Evolutionary conservation across 768 basidiomycete genomes (phyloP).

Genomic region (Agaricus sinodeliciosus): DNA sequence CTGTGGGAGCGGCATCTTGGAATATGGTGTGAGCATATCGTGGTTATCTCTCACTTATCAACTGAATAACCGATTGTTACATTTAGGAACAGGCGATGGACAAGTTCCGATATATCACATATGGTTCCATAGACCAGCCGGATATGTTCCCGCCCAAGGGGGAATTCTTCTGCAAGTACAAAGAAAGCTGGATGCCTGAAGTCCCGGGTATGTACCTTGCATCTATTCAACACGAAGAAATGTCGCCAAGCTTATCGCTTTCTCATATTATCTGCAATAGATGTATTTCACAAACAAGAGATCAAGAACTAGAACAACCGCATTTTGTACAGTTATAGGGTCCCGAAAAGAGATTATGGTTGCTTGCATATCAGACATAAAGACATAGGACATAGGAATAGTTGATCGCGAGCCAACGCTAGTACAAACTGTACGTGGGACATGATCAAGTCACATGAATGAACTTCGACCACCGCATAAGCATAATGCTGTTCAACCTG

Average conservation of each 20-base stretch:
- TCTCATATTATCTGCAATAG: not conserved
- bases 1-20: slow-evolving; percentile 13
- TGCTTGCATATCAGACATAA: no score
- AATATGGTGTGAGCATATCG: slow-evolving; percentile 12
- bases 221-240: not conserved
- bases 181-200: slow-evolving; percentile 14
- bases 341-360: not conserved
- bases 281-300: slow-evolving; percentile 14
- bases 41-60: not conserved
- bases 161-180: slow-evolving; percentile 16
- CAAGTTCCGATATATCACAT: slow-evolving; percentile 12
- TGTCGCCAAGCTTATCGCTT: not conserved
- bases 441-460: not conserved
- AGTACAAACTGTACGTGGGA: not conserved
- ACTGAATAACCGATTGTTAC: not conserved
- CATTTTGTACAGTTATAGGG: not conserved
- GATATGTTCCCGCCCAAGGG: slow-evolving; percentile 12
- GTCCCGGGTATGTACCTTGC: slow-evolving; percentile 12
- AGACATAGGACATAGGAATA: no score
- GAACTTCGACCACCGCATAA: not conserved
- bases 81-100: slow-evolving; percentile 14
- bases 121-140: slow-evolving; percentile 13
- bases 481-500: slow-evolving; percentile 4
- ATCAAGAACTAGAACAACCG: slow-evolving; percentile 9
- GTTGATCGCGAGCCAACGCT: no score